These are phyloP conservation scores for Elsinoe arachidis DNA, from an alignment of 2,329 filamentous ascomycete genomes.

Conservation along the genomic window DNA sequence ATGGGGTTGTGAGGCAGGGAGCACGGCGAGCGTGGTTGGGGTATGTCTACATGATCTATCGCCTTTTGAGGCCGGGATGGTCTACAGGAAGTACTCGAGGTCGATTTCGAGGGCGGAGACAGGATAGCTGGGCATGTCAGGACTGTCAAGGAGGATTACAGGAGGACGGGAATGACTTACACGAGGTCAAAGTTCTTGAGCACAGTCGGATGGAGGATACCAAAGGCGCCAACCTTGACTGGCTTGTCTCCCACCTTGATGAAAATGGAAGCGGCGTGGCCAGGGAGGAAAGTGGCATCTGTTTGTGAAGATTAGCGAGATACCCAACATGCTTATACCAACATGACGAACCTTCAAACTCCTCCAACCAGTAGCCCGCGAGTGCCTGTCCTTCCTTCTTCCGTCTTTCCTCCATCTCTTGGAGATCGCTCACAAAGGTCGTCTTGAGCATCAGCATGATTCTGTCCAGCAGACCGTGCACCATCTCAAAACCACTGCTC, in stretches of 20 bases:
- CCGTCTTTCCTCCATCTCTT: constrained; percentile 6
- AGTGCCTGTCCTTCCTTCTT: constrained; percentile 59
- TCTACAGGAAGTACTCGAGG: constrained; percentile 79
- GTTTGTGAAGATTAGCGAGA: constrained; percentile 14
- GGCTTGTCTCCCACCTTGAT: constrained; percentile 64
- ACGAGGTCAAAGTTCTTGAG: constrained; percentile 88
- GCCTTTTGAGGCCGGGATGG: not conserved
- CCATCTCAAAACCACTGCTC: constrained; percentile 86
- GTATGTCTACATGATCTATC: not conserved
- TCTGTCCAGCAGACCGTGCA: constrained; percentile 88
- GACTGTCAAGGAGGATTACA: constrained; percentile 17
- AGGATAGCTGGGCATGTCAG: constrained; percentile 54
- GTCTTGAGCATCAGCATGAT: constrained; percentile 86
- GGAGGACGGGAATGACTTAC: constrained; percentile 22
- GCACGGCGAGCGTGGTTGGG: not conserved
- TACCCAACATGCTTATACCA: not conserved
- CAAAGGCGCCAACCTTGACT: constrained; percentile 75
- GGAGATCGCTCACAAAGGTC: constrained; percentile 55
- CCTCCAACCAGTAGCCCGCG: constrained; percentile 79
- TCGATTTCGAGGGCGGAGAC: constrained; percentile 93
- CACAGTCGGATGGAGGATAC: constrained; percentile 86
- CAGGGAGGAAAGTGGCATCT: constrained; percentile 84
- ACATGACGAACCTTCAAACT: constrained; percentile 60
- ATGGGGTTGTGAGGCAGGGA: not conserved
- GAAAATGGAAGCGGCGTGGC: constrained; percentile 79